Base-by-base conservation (phyloP, 345 rosid genomes). In the Bruguiera gymnorhiza region DNA sequence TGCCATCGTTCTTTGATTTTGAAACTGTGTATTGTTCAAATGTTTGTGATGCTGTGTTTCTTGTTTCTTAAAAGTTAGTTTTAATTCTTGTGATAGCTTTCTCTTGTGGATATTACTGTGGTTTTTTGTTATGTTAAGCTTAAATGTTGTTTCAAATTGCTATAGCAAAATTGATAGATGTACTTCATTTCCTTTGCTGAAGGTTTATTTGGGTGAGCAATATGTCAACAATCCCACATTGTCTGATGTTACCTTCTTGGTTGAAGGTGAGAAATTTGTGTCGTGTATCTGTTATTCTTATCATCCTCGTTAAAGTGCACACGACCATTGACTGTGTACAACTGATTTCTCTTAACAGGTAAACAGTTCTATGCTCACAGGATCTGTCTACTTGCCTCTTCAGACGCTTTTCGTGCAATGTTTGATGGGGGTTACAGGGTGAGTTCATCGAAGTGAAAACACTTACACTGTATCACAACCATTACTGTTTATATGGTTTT, bases 401-500 rank as follows among this genome's bases (percentile, higher is more conserved):
- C 93, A 7, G 96, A 90, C 71, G 85, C 84, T 50, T 90, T 88
- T 24, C 89, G 88, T 65, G 96, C 96, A 65, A 88, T 90, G 96
- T 90, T 90, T 63, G 93, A 88, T 73, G 93, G 91, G 50, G 86
- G 85, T 53, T 90, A 90, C 79, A 76, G 82, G 87, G 93, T 88
- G 71, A 86, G 82, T 36, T 70, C 53, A 8, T 8, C 29, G 5
- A 67, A 36, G 6, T 56, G 18, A 53, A 46, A 48, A 54, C 19
- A 31, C 29, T 53, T 24, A 32, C 6, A n/a, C 6, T 54, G 62
- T 21, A 32, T 32, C 34, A n/a, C 26, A 55, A 39, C 7, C 59
- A 55, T 15, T 55, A 26, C 23, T 56, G 31, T 15, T 56, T 16
- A 23, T 56, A 21, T 56, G 60, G 16, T 15, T 65, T 26, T 43